Conservation (phyloP, 495 filamentous ascomycete genomes). For the Podospora fimiseda region DNA sequence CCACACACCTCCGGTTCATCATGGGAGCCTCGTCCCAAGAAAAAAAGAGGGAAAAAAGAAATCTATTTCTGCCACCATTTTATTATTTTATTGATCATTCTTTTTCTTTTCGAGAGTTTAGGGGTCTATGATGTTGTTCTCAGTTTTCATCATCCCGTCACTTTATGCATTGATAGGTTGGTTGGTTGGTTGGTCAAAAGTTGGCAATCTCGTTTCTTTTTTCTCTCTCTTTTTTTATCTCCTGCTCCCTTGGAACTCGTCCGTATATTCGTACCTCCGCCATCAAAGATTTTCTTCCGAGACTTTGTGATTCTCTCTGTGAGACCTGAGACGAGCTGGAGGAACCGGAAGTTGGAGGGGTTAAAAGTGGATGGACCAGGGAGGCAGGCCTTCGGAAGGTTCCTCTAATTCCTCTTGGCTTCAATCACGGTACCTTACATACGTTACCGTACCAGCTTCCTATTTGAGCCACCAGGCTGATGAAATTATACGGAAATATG, state of each 20-base stretch:
- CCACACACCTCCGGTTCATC: not conserved
- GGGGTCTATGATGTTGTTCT: too few species aligned
- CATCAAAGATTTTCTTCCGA: not conserved
- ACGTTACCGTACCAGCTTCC: not conserved
- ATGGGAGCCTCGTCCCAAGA: not conserved
- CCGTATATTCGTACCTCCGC: too few species aligned
- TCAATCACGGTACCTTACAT: not conserved
- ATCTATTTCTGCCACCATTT: not conserved
- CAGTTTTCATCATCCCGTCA: too few species aligned
- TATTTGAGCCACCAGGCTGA: not conserved
- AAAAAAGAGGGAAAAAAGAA: not conserved
- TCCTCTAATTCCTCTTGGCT: not conserved
- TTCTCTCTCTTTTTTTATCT: not conserved
- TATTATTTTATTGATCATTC: not conserved
- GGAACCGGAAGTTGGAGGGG: constrained; percentile 2
- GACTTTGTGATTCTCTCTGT: not conserved
- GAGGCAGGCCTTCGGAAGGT: constrained; percentile 3
- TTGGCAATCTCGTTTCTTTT: not conserved
- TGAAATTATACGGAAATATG: too few species aligned
- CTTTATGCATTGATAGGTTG: too few species aligned
- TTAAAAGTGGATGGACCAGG: not conserved
- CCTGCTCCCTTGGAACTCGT: not conserved
- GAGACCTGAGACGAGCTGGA: not conserved
- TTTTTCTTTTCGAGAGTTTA: not conserved
- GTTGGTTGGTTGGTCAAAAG: too few species aligned